Evolutionary conservation across 495 filamentous ascomycete species (phyloP).

Genomic region (Xylaria grammica): DNA sequence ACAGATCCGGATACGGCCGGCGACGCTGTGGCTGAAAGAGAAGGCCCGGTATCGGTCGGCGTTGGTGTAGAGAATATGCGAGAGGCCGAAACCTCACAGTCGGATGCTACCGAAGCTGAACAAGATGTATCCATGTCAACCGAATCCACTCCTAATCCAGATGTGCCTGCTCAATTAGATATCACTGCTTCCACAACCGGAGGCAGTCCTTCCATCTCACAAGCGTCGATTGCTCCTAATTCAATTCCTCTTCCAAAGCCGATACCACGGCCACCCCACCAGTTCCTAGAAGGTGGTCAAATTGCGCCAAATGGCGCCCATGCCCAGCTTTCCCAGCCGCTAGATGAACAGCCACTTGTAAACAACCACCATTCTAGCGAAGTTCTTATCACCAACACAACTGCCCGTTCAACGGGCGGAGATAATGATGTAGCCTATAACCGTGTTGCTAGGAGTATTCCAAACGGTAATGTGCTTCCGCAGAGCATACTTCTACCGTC

Average conservation of each 20-base stretch:
- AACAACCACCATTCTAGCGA: conserved; percentile 43
- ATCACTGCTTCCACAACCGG: conserved; percentile 34
- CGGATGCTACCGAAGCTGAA: conserved; percentile 39
- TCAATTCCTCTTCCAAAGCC: conserved; percentile 14
- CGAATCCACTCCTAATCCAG: conserved; percentile 46
- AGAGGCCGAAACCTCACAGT: conserved; percentile 25
- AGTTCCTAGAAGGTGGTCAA: conserved; percentile 24
- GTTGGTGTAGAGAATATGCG: conserved; percentile 27
- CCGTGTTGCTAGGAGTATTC: conserved; percentile 17
- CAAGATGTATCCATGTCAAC: conserved; percentile 50
- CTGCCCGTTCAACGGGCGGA: conserved; percentile 46
- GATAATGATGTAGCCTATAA: conserved; percentile 22
- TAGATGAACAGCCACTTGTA: conserved; percentile 32
- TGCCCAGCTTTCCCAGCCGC: conserved; percentile 20
- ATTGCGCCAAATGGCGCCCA: conserved; percentile 17
- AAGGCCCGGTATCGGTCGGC: conserved; percentile 21
- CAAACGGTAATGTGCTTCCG: conserved; percentile 48
- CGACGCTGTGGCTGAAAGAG: conserved; percentile 24
- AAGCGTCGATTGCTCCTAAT: conserved; percentile 17
- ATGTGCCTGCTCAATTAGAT: conserved; percentile 37
- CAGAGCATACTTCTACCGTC: conserved; percentile 63
- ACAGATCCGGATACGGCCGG: conserved; percentile 28
- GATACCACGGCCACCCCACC: conserved; percentile 25
- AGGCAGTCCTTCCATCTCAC: conserved; percentile 21
- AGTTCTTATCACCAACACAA: conserved; percentile 57